Evolutionary conservation across 805 yeast species (phyloP), one percentile per base, ranked within the genome.

Genomic region (Candida awuae): DNA sequence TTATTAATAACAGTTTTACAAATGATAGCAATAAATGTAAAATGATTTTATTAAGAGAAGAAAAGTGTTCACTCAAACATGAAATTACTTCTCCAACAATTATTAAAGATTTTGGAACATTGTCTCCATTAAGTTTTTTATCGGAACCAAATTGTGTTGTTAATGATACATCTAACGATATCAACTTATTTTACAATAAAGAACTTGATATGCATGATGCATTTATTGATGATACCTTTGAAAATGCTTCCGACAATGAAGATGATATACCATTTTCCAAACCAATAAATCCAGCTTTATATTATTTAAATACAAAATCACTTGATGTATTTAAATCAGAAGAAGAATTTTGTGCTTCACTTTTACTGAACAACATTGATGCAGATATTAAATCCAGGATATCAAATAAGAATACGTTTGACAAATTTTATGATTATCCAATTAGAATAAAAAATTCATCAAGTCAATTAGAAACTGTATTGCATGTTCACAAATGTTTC

Each of bases 31-130:
- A 64, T 10, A 84, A 82, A 52, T 61, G 73, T 0, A 78, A 84
- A 0, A 83, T 83, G 60, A 78, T 77, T 0, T 75, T 83, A 33
- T 59, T 84, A 13, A 70, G 80, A 46, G 80, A 78, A 46, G 87
- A 82, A 36, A 57, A 70, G 9, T 78, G 73, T 45, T 50, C 61
- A n/a, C 54, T 82, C 1, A 84, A 84, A 0, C 62, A 78, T n/a
- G 56, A 69, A 28, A 55, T 80, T 13, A 61, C 62, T 9, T 61
- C 63, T 35, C 70, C 75, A 45, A 60, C 65, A 13, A 62, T 81
- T 28, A 48, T 65, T 10, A 56, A 59, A 25, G 87, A 83, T 49
- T 64, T 83, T 49, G 68, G 68, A 8, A 62, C 63, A 30, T 59
- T 80, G 29, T 77, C 84, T 6, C 76, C 78, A 0, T 46, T 75